These are phyloP conservation scores for Byssochlamys sp. DNA, from an alignment of 2,329 filamentous ascomycete species.

Conservation along the genomic window DNA sequence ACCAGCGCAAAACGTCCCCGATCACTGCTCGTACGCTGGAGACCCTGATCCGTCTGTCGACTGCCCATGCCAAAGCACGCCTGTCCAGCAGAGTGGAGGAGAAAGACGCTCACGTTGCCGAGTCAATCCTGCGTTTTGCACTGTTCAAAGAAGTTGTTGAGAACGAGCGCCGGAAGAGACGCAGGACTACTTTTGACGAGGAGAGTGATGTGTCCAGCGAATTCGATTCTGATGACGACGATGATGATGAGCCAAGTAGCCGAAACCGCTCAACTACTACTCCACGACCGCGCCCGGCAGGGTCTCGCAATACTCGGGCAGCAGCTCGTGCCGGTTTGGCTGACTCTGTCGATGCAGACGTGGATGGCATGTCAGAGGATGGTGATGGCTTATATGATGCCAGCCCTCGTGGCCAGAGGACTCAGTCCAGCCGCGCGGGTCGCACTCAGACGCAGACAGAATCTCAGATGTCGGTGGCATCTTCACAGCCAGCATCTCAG, in stretches of 20 bases:
- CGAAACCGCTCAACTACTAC: slow-evolving; percentile 19
- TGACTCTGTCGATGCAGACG: slow-evolving; percentile 27
- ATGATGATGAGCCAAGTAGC: slow-evolving; percentile 17
- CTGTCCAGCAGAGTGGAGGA: slow-evolving; percentile 82
- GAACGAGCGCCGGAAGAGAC: slow-evolving; percentile 69
- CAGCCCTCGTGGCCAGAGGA: slow-evolving; percentile 37
- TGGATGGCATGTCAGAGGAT: slow-evolving; percentile 44
- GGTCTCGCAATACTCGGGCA: slow-evolving; percentile 24
- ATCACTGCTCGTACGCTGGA: slow-evolving; percentile 96
- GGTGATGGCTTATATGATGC: slow-evolving; percentile 46
- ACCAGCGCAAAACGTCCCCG: slow-evolving; percentile 83
- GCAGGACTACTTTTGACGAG: slow-evolving; percentile 58
- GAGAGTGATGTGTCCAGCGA: slow-evolving; percentile 49
- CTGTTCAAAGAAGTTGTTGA: slow-evolving; percentile 90
- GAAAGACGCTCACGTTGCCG: slow-evolving; percentile 75
- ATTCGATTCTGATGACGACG: slow-evolving; percentile 27
- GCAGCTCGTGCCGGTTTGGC: slow-evolving; percentile 13
- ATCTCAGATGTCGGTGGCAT: slow-evolving; percentile 62
- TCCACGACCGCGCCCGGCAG: slow-evolving; percentile 20
- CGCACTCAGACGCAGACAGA: slow-evolving; percentile 35
- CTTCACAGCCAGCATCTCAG: slow-evolving; percentile 68
- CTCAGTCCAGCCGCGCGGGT: slow-evolving; percentile 28
- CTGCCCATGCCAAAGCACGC: slow-evolving; percentile 86
- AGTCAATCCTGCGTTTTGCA: slow-evolving; percentile 83
- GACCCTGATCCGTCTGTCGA: slow-evolving; percentile 94